Conservation (phyloP, 768 basidiomycete genomes). For the Sutorius australiensis region DNA sequence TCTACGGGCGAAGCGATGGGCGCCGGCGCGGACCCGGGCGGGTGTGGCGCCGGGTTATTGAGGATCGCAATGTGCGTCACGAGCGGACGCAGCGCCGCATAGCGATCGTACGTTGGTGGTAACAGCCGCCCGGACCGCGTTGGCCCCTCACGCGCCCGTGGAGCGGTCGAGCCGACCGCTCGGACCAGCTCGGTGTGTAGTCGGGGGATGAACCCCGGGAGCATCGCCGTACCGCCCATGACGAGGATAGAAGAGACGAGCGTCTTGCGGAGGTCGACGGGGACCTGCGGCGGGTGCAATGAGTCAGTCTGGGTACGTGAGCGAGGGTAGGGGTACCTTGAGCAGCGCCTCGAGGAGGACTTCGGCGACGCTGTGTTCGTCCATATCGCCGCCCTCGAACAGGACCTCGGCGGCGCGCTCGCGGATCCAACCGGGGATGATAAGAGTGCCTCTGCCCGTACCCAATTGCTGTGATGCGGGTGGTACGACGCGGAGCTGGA, state of each 20-base stretch:
- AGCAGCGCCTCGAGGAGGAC: conserved; percentile 73
- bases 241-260: conserved; percentile 83
- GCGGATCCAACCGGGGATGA: conserved; percentile 93
- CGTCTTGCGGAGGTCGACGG: conserved; percentile 84
- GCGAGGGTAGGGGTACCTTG: conserved; percentile 45
- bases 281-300: conserved; percentile 50
- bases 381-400: conserved; percentile 86
- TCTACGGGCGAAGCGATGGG: too few species aligned
- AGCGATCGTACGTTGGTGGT: conserved; percentile 66
- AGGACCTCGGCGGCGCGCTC: conserved; percentile 89
- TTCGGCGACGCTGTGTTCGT: conserved; percentile 82
- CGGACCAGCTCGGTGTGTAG: conserved; percentile 76
- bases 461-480: conserved; percentile 64
- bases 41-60: conserved; percentile 73
- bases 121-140: conserved; percentile 36
- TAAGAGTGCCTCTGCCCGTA: conserved; percentile 71
- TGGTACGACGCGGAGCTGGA: conserved; percentile 65
- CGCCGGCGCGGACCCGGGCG: conserved; percentile 18
- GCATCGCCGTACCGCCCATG: conserved; percentile 84
- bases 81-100: conserved; percentile 68
- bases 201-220: conserved; percentile 90
- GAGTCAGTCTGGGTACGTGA: not conserved
- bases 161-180: conserved; percentile 44
- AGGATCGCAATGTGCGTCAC: conserved; percentile 73
- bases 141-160: conserved; percentile 32